Evolutionary conservation across 345 rosid species (phyloP).

Genomic region (Corymbia maculata): DNA sequence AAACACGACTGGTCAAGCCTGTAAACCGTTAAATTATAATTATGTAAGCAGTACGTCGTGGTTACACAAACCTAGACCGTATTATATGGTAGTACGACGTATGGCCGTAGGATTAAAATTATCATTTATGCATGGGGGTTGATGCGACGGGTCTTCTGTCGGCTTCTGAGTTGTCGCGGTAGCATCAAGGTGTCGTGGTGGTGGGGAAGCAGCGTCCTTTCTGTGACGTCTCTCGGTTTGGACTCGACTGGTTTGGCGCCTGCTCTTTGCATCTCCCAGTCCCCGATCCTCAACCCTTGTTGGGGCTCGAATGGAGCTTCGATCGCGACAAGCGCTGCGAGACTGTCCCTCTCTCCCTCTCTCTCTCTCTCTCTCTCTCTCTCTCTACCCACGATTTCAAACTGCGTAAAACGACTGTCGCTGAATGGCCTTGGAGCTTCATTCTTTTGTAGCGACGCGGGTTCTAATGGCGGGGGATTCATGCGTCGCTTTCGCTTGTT

Average conservation of each 20-base stretch:
- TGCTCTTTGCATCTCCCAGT: not conserved
- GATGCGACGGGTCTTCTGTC: not conserved
- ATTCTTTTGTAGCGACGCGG: not conserved
- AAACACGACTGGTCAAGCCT: not conserved
- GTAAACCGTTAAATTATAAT: not conserved
- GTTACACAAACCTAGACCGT: not conserved
- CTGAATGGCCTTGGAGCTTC: not conserved
- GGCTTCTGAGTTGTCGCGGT: not conserved
- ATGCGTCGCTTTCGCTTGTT: not conserved
- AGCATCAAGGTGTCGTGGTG: not conserved
- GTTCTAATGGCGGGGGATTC: conserved; percentile 1
- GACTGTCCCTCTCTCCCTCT: not conserved
- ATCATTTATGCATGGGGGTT: not conserved
- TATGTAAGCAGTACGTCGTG: not conserved
- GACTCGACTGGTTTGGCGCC: not conserved
- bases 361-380: not conserved
- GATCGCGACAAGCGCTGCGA: not conserved
- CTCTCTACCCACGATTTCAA: not conserved
- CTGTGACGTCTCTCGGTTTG: not conserved
- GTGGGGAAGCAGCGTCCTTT: not conserved
- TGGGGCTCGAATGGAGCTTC: not conserved
- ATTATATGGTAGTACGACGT: not conserved
- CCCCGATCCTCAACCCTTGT: not conserved
- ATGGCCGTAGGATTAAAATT: not conserved
- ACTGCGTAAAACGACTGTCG: not conserved